Conservation (phyloP, 129 eudicot genomes). For the Ambrosia trifida region DNA sequence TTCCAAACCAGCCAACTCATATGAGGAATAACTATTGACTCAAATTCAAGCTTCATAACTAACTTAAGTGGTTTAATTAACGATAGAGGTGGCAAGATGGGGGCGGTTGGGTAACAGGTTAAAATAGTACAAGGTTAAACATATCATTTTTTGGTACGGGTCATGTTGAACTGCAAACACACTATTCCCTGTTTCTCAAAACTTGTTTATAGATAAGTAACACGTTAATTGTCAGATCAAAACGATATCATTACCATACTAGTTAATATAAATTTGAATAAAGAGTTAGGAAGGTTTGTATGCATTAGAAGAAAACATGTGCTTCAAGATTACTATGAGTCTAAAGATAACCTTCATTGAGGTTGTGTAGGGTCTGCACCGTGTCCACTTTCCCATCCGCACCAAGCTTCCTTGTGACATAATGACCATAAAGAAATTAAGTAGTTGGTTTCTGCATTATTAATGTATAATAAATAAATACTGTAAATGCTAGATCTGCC, state of each 20-base stretch:
- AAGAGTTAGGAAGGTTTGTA: too few species aligned
- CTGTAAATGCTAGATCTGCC: conserved; percentile 1
- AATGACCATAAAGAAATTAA: conserved; percentile 62
- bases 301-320: too few species aligned
- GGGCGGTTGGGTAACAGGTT: neutral
- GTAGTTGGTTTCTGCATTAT: neutral
- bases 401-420: conserved; percentile 71
- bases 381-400: conserved; percentile 86
- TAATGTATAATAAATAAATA: neutral
- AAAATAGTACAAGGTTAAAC: neutral
- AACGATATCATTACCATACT: too few species aligned
- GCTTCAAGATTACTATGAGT: too few species aligned
- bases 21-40: conserved; percentile 37
- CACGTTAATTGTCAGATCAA: too few species aligned
- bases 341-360: conserved; percentile 54
- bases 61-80: neutral
- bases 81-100: conserved; percentile 2
- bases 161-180: too few species aligned
- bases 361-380: conserved; percentile 76
- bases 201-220: too few species aligned
- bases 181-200: too few species aligned
- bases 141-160: neutral
- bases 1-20: conserved; percentile 74
- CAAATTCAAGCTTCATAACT: neutral
- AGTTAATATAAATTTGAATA: too few species aligned